Base-by-base conservation (phyloP, 352 stramenopile species). In the Globisporangium megalacanthum region DNA sequence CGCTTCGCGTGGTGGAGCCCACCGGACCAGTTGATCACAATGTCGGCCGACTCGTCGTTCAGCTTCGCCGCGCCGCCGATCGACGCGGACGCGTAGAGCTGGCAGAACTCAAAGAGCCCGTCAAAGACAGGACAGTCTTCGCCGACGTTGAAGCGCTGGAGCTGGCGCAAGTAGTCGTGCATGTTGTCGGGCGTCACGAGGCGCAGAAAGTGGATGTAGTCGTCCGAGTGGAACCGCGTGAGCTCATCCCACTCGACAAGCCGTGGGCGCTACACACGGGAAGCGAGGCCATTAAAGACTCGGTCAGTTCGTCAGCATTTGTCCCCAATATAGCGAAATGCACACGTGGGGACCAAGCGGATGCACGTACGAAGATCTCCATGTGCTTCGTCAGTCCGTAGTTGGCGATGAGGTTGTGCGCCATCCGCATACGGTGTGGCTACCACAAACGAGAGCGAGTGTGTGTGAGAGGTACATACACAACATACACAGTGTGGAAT, bases 111-210 rank as follows among this genome's bases (percentile, higher is more conserved):
- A 66, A 98, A 99, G 17, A 99, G 70, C 8, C 97, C 97, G 69
- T 99, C 97, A 73, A 99, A 99, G 1, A 99, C 97, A 0, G 97
- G 97, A 69, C 97, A 99, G 71, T 99, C 97, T 62, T 99, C 97
- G 58, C 97, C 97, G n/a, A 99, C 96, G 65, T 99, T 99, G 73
- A 99, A 92, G 42, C 85, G 81, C 65, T 98, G 90, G 6, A 98
- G 73, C 73, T 98, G 92, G 25, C 91, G 83, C 51, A 93, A 70
- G 72, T 98, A 98, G 58, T 98, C 87, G 60, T 96, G 77, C 94
- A 99, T 98, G 72, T 99, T 99, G 72, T 99, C 97, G 20, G 97
- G 97, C 22, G 97, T 99, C 54, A 99, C 97, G 15, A 97, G 87
- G 5, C 93, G 88, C 52, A 99, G 64, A 65, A 99, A 99, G 65